Percentiles rank a stretch among this genome's conserved stretches.
Evolutionary conservation across 371 early-diverging fungal species (phyloP).

Genomic region (Mortierella sp.): DNA sequence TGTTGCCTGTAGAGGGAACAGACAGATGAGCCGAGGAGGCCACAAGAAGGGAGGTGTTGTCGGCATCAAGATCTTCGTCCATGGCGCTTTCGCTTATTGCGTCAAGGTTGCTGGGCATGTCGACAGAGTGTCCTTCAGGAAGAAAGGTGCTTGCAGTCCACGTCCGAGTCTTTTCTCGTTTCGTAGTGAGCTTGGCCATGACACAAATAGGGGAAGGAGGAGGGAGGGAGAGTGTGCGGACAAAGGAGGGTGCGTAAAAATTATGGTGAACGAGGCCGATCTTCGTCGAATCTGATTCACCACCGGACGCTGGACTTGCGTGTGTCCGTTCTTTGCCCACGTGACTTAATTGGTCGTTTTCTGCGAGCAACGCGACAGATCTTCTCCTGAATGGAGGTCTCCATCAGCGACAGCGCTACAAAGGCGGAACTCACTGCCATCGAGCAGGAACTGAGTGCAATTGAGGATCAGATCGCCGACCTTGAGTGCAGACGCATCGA

Average conservation of each 20-base stretch:
- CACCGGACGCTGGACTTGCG: too few species aligned
- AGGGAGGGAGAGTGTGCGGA: not conserved
- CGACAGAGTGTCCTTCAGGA: slow-evolving; percentile 11
- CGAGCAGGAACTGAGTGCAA: slow-evolving; percentile 23
- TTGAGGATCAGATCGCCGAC: slow-evolving; percentile 36
- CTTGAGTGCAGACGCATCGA: slow-evolving; percentile 31
- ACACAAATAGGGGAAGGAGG: not conserved
- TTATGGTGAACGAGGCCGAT: too few species aligned
- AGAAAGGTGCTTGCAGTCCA: slow-evolving; percentile 45
- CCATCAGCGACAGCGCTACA: slow-evolving; percentile 6
- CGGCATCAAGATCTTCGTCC: slow-evolving; percentile 32
- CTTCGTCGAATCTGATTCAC: too few species aligned
- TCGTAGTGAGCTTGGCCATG: slow-evolving; percentile 37
- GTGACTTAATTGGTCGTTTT: too few species aligned
- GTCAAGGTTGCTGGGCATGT: slow-evolving; percentile 27
- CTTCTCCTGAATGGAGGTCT: too few species aligned
- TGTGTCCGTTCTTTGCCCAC: slow-evolving; percentile 3
- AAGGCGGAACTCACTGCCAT: slow-evolving; percentile 28
- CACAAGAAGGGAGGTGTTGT: not conserved
- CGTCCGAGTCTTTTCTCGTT: slow-evolving; percentile 39
- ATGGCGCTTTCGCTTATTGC: slow-evolving; percentile 37
- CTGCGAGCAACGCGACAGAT: too few species aligned
- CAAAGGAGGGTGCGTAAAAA: not conserved
- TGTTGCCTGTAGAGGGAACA: slow-evolving; percentile 6
- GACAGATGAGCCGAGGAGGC: not conserved